A percentile compares a stretch with the other conserved stretches of the same genome.
Evolutionary conservation across 306 rosid genomes (phyloP).

Genomic region (Corylus heterophylla): DNA sequence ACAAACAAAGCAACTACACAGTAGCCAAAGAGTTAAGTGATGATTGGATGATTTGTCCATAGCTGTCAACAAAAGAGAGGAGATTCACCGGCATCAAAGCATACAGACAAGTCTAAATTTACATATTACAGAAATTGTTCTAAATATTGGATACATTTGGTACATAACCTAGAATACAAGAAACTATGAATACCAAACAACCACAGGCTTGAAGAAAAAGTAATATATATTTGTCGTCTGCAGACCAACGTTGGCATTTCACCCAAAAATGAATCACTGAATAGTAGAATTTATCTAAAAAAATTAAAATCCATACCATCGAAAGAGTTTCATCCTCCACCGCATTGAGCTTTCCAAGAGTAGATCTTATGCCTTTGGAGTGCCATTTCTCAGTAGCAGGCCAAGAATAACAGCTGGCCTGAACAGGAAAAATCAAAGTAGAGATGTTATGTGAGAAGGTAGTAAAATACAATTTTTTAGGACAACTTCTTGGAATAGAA

Average conservation of each 20-base stretch:
- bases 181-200: background rate
- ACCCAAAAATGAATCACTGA: background rate
- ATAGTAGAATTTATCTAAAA: background rate
- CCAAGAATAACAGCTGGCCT: constrained; percentile 55
- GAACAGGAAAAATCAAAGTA: constrained; percentile 26
- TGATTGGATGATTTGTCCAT: no score
- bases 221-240: background rate
- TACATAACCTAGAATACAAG: background rate
- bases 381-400: constrained; percentile 35
- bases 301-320: constrained; percentile 49
- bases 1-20: no score
- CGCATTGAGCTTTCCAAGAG: constrained; percentile 55
- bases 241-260: background rate
- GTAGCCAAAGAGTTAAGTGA: no score
- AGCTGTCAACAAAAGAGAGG: no score
- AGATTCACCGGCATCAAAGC: no score
- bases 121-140: background rate
- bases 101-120: no score
- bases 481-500: background rate
- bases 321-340: constrained; percentile 51
- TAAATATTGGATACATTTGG: no score
- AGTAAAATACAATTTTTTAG: background rate
- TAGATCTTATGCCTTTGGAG: constrained; percentile 43
- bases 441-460: constrained; percentile 8
- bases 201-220: background rate